Evolutionary conservation across 108 stramenopile species (phyloP).

Genomic region (Chaetoceros muelleri): DNA sequence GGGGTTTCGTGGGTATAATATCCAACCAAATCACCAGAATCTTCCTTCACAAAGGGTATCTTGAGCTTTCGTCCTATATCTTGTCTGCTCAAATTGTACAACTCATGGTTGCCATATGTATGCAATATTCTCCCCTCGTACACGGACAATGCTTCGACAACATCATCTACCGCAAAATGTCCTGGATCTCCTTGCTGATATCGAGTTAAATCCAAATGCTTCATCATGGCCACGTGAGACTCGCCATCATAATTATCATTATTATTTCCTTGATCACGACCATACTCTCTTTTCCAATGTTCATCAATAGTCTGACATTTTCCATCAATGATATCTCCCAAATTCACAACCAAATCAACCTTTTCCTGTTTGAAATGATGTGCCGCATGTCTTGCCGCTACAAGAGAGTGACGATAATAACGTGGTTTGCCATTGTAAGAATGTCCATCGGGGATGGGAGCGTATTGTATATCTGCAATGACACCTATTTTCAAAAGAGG

Average conservation of each 20-base stretch:
- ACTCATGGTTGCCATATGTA: conserved; percentile 79
- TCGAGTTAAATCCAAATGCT: background rate
- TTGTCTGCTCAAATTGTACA: conserved; percentile 71
- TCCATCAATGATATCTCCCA: conserved; percentile 83
- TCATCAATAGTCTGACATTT: conserved; percentile 47
- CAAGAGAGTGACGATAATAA: conserved; percentile 61
- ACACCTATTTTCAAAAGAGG: conserved; percentile 52
- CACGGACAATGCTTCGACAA: conserved; percentile 38
- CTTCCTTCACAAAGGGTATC: conserved; percentile 60
- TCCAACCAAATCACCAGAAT: conserved; percentile 33
- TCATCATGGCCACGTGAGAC: background rate
- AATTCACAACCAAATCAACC: conserved; percentile 53
- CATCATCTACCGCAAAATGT: conserved; percentile 36
- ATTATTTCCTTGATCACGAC: background rate
- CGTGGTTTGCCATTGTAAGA: conserved; percentile 51
- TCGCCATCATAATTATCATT: background rate
- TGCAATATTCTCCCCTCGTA: conserved; percentile 58
- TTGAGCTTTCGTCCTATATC: conserved; percentile 31
- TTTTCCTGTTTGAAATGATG: conserved; percentile 41
- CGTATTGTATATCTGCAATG: conserved; percentile 78
- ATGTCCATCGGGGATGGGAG: conserved; percentile 72
- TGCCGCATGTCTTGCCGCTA: conserved; percentile 47
- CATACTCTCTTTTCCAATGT: conserved; percentile 18
- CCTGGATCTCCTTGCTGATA: conserved; percentile 19
- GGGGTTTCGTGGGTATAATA: conserved; percentile 11